phyloP scores from a whole-genome alignment of 345 rosid genomes.

The Aquilaria malaccensis region DNA sequence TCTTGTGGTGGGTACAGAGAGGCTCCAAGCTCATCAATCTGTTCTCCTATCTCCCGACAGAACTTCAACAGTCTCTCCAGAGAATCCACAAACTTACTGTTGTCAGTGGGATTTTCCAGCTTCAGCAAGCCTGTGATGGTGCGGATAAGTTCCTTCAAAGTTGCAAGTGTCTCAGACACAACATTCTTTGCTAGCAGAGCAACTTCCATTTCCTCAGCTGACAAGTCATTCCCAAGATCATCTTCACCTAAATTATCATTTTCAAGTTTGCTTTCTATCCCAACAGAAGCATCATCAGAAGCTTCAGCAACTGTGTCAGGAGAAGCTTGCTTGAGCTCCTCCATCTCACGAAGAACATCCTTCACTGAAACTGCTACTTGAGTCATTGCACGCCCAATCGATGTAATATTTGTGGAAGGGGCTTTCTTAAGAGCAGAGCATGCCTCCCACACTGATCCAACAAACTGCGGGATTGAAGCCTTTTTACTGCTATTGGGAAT shows the following conservation, averaged over 20 bases:
- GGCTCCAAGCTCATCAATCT: slow-evolving; percentile 79
- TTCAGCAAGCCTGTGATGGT: slow-evolving; percentile 64
- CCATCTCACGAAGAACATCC: slow-evolving; percentile 95
- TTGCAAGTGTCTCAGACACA: slow-evolving; percentile 45
- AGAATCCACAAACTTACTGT: slow-evolving; percentile 43
- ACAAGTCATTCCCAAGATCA: slow-evolving; percentile 67
- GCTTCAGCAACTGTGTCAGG: slow-evolving; percentile 24
- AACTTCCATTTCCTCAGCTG: slow-evolving; percentile 82
- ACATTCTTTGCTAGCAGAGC: slow-evolving; percentile 51
- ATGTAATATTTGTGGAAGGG: slow-evolving; percentile 66
- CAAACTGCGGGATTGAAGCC: slow-evolving; percentile 45
- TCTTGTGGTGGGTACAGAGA: slow-evolving; percentile 91
- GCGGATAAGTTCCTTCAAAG: slow-evolving; percentile 75
- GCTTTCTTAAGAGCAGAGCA: slow-evolving; percentile 77
- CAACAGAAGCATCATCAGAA: slow-evolving; percentile 18
- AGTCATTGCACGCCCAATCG: slow-evolving; percentile 78
- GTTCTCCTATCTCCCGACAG: slow-evolving; percentile 52
- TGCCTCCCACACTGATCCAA: slow-evolving; percentile 86
- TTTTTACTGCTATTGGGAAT: slow-evolving; percentile 35
- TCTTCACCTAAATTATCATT: slow-evolving; percentile 24
- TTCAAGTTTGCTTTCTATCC: slow-evolving; percentile 11
- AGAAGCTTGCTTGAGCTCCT: slow-evolving; percentile 73
- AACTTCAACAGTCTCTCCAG: slow-evolving; percentile 65
- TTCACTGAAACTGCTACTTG: slow-evolving; percentile 81
- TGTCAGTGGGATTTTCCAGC: slow-evolving; percentile 47